These are phyloP conservation scores for Fusarium sp. DNA, from an alignment of 2,329 filamentous ascomycete genomes.

Conservation along the genomic window DNA sequence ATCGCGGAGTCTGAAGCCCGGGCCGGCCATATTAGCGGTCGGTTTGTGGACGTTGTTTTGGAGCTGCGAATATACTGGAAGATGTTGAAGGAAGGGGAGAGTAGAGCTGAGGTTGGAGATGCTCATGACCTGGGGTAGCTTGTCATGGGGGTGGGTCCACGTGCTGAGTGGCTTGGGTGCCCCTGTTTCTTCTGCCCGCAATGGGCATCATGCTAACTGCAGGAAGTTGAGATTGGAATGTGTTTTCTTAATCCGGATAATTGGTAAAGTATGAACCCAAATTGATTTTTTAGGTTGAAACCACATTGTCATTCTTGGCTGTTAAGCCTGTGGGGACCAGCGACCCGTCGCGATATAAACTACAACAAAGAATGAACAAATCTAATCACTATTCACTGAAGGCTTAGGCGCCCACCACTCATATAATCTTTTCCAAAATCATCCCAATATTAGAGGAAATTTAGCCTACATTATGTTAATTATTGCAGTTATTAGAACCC, in stretches of 20 bases:
- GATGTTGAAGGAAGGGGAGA: constrained; percentile 4
- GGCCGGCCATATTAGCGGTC: constrained; percentile 51
- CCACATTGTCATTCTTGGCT: too few relatives aligned
- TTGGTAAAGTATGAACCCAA: not conserved
- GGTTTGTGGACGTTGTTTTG: not conserved
- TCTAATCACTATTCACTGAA: too few relatives aligned
- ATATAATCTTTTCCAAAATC: too few relatives aligned
- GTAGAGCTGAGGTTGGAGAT: constrained; percentile 12
- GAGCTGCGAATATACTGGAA: constrained; percentile 2
- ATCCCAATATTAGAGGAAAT: too few relatives aligned
- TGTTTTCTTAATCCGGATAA: not conserved
- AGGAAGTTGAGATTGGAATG: constrained; percentile 13
- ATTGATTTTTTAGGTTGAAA: too few relatives aligned
- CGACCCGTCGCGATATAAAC: too few relatives aligned
- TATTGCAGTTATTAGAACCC: too few relatives aligned
- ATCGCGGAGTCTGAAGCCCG: constrained; percentile 55
- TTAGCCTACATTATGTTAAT: too few relatives aligned
- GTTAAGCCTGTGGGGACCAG: too few relatives aligned
- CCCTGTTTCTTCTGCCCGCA: constrained; percentile 13
- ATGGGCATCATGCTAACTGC: constrained; percentile 1
- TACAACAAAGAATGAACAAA: too few relatives aligned
- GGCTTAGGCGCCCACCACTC: too few relatives aligned
- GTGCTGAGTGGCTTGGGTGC: constrained; percentile 33
- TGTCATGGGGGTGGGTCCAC: constrained; percentile 38
- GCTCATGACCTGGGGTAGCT: constrained; percentile 25